phyloP scores from a whole-genome alignment of 2,329 filamentous ascomycete species.

The Ascochyta rabiei region DNA sequence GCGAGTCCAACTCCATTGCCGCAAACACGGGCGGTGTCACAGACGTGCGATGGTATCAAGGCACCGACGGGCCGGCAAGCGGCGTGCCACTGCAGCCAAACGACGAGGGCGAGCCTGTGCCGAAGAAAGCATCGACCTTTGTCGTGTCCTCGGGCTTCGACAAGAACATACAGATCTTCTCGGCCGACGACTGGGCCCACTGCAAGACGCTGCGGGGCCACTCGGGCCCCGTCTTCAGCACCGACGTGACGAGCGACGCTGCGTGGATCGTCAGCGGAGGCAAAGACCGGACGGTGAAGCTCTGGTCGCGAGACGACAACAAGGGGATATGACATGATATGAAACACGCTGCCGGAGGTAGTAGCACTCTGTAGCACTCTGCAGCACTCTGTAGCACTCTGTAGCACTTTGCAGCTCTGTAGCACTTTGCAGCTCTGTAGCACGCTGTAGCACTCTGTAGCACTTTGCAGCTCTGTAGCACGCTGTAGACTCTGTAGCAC shows the following conservation, averaged over 20 bases:
- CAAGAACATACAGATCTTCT: constrained; percentile 93
- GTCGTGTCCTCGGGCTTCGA: constrained; percentile 92
- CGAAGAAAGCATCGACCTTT: constrained; percentile 89
- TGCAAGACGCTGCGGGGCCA: constrained; percentile 89
- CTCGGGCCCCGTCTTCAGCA: constrained; percentile 87
- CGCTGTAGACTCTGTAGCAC: too few species aligned
- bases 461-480: too few species aligned
- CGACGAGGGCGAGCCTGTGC: constrained; percentile 66
- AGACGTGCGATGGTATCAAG: constrained; percentile 93
- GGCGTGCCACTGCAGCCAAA: constrained; percentile 66
- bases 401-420: too few species aligned
- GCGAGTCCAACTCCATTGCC: constrained; percentile 81
- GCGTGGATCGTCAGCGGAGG: constrained; percentile 95
- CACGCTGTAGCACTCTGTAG: background rate
- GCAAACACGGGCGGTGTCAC: constrained; percentile 91
- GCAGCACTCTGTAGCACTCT: too few species aligned
- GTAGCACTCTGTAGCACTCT: background rate
- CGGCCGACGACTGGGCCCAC: constrained; percentile 92
- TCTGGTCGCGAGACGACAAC: constrained; percentile 81
- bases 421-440: too few species aligned
- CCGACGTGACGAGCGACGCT: constrained; percentile 84
- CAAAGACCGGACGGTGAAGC: constrained; percentile 91
- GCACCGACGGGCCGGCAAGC: constrained; percentile 73
- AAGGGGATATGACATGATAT: constrained; percentile 38
- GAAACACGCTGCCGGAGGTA: background rate